Percentiles rank a stretch among this genome's conserved stretches.
These are phyloP conservation scores for Mrakia frigida DNA, from an alignment of 768 basidiomycete genomes.

Conservation along the genomic window DNA sequence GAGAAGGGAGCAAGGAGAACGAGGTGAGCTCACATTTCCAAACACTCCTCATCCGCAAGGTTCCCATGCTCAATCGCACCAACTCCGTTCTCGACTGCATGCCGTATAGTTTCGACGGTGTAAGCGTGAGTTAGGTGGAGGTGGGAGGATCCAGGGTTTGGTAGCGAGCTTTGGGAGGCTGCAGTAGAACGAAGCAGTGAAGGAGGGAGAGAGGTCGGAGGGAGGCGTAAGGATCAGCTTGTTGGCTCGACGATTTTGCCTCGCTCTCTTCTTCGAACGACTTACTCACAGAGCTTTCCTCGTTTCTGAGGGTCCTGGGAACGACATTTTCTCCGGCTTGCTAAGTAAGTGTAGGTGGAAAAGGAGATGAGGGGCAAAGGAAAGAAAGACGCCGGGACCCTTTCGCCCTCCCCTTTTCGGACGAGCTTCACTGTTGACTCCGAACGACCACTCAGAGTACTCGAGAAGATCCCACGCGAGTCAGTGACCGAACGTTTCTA, in stretches of 20 bases:
- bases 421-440: background rate
- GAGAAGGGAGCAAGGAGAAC: background rate
- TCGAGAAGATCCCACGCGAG: background rate
- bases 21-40: slow-evolving; percentile 38
- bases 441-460: background rate
- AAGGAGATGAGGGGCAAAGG: background rate
- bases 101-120: slow-evolving; percentile 49
- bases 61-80: slow-evolving; percentile 52
- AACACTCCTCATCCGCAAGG: slow-evolving; percentile 47
- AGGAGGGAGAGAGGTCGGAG: background rate
- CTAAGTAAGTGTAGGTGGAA: too few relatives aligned
- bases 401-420: background rate
- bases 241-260: too few relatives aligned
- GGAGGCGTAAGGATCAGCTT: background rate
- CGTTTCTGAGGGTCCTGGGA: background rate
- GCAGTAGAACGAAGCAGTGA: too few relatives aligned
- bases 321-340: too few relatives aligned
- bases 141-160: too few relatives aligned
- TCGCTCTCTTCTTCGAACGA: too few relatives aligned
- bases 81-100: slow-evolving; percentile 51
- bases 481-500: background rate
- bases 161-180: too few relatives aligned
- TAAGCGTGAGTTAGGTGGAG: slow-evolving; percentile 42
- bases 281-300: background rate
- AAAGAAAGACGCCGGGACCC: background rate